Evolutionary conservation across 345 rosid genomes (phyloP).

Genomic region (Kandelia obovata): DNA sequence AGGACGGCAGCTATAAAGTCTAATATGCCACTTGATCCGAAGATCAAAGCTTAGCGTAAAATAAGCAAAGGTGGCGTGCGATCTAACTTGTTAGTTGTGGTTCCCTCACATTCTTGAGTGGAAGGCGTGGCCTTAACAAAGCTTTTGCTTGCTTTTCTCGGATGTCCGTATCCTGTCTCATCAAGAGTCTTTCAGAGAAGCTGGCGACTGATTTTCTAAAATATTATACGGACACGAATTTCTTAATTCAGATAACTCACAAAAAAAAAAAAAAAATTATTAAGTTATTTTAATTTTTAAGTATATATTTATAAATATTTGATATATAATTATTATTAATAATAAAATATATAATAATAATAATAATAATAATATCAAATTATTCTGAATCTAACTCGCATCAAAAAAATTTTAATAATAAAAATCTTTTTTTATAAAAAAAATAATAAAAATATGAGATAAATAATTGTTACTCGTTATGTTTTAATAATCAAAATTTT

Average conservation of each 20-base stretch:
- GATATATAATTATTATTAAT: no score
- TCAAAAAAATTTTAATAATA: no score
- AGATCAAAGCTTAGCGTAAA: not conserved
- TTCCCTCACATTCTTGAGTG: not conserved
- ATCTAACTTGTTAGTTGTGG: not conserved
- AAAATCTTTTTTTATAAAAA: not conserved
- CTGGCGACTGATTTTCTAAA: not conserved
- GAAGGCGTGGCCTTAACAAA: slow-evolving; percentile 1
- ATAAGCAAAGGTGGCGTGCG: slow-evolving; percentile 5
- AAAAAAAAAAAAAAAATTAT: no score
- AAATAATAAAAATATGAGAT: not conserved
- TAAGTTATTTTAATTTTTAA: no score
- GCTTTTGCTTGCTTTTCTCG: not conserved
- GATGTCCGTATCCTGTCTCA: not conserved
- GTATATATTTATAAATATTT: no score
- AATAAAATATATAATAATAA: no score
- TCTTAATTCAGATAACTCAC: no score
- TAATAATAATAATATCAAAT: no score
- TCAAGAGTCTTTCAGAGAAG: not conserved
- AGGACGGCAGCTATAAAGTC: not conserved
- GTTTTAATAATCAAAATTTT: not conserved
- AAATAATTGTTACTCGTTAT: not conserved
- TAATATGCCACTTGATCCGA: not conserved
- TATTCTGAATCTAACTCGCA: no score
- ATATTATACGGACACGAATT: no score